phyloP scores from a whole-genome alignment of 2,329 filamentous ascomycete genomes.

The Fusarium cicatricum region DNA sequence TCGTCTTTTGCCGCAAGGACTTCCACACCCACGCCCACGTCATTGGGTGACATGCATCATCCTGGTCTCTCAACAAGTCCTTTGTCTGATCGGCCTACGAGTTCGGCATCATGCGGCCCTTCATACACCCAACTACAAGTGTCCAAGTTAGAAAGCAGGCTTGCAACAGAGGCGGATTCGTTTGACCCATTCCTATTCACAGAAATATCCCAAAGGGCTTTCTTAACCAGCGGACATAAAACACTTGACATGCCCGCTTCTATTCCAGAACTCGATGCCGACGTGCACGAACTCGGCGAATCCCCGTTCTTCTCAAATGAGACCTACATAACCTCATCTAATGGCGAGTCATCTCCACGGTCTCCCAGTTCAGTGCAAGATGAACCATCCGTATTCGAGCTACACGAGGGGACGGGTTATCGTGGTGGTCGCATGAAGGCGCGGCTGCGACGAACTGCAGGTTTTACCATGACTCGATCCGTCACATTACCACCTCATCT shows the following conservation, averaged over 20 bases:
- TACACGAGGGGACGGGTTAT: conserved; percentile 46
- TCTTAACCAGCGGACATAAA: neutral
- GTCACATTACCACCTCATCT: conserved; percentile 43
- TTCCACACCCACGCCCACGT: conserved; percentile 29
- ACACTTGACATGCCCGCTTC: neutral
- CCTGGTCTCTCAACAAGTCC: conserved; percentile 18
- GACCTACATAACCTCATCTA: neutral
- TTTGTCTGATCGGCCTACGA: conserved; percentile 10
- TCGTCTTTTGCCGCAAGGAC: conserved; percentile 28
- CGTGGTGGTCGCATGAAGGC: conserved; percentile 42
- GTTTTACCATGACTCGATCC: conserved; percentile 43
- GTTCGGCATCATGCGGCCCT: conserved; percentile 10
- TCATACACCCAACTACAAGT: conserved; percentile 7
- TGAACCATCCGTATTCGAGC: conserved; percentile 29
- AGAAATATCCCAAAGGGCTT: neutral
- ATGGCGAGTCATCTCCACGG: conserved; percentile 14
- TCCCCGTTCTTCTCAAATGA: conserved; percentile 12
- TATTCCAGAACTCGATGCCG: neutral
- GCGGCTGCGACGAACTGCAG: conserved; percentile 43
- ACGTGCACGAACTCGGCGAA: conserved; percentile 1
- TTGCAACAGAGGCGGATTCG: neutral
- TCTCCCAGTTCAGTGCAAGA: conserved; percentile 20
- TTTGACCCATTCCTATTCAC: conserved; percentile 12
- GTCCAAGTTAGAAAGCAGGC: neutral
- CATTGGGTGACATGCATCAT: conserved; percentile 7